Conservation (phyloP, 768 basidiomycete genomes). For the Russula dissimulans region DNA sequence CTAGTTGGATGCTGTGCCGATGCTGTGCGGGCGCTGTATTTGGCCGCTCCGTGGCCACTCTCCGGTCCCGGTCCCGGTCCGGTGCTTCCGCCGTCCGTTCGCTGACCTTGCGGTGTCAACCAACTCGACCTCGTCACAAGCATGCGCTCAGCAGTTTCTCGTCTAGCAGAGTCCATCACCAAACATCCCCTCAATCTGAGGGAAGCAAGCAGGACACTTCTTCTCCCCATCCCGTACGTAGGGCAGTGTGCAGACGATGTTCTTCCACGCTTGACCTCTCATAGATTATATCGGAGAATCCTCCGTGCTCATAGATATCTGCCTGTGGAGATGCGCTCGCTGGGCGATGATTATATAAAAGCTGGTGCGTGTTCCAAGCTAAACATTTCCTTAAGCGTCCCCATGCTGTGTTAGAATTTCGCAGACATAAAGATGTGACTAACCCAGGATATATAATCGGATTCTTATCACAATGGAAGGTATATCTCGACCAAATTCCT, state of each 20-base stretch:
- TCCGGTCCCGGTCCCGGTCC: neutral
- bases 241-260: slow-evolving; percentile 2
- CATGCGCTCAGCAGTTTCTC: slow-evolving; percentile 11
- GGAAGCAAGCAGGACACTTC: slow-evolving; percentile 30
- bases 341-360: slow-evolving; percentile 43
- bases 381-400: neutral
- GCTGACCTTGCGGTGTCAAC: no score
- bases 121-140: neutral
- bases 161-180: slow-evolving; percentile 24
- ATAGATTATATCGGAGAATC: slow-evolving; percentile 36
- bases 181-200: slow-evolving; percentile 25
- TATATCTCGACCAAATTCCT: slow-evolving; percentile 72
- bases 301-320: slow-evolving; percentile 35
- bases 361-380: slow-evolving; percentile 18
- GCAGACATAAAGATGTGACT: slow-evolving; percentile 63
- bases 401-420: slow-evolving; percentile 59
- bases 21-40: no score
- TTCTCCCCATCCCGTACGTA: slow-evolving; percentile 36
- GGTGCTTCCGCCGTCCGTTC: neutral
- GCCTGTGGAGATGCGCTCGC: slow-evolving; percentile 36
- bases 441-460: slow-evolving; percentile 92
- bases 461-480: slow-evolving; percentile 92
- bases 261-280: neutral
- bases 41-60: no score
- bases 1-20: no score